These are phyloP conservation scores for Globisporangium solare DNA, from an alignment of 352 stramenopile species.

Conservation along the genomic window DNA sequence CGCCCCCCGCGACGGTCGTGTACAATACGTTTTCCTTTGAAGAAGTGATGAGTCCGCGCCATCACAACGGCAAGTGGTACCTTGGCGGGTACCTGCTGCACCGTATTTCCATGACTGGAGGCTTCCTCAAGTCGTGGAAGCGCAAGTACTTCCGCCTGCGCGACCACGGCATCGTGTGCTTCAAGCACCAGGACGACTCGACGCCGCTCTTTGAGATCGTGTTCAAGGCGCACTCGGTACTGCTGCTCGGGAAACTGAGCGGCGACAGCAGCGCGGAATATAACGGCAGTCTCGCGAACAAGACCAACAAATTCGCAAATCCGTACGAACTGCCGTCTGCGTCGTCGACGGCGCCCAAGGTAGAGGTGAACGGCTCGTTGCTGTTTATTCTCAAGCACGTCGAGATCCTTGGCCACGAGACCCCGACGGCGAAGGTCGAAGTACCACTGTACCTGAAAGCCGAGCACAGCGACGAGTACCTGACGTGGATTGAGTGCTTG, in stretches of 20 bases:
- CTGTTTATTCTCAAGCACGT: slow-evolving; percentile 45
- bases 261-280: neutral
- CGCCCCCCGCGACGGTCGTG: neutral
- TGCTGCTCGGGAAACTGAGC: slow-evolving; percentile 23
- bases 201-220: slow-evolving; percentile 55
- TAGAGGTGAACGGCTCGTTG: slow-evolving; percentile 21
- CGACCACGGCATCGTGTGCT: slow-evolving; percentile 65
- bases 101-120: slow-evolving; percentile 43
- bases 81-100: slow-evolving; percentile 55
- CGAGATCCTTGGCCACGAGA: slow-evolving; percentile 35
- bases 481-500: slow-evolving; percentile 47
- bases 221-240: slow-evolving; percentile 42
- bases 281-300: too few relatives aligned
- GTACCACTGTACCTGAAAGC: slow-evolving; percentile 46
- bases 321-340: neutral
- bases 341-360: slow-evolving; percentile 5
- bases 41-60: slow-evolving; percentile 46
- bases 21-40: slow-evolving; percentile 34
- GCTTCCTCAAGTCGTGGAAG: slow-evolving; percentile 68
- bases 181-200: slow-evolving; percentile 39
- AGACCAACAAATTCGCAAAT: neutral
- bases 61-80: slow-evolving; percentile 49
- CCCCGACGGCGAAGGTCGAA: slow-evolving; percentile 32
- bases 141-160: slow-evolving; percentile 66
- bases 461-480: slow-evolving; percentile 35